These are phyloP conservation scores for Echria macrotheca DNA, from an alignment of 495 filamentous ascomycete species.

Conservation along the genomic window DNA sequence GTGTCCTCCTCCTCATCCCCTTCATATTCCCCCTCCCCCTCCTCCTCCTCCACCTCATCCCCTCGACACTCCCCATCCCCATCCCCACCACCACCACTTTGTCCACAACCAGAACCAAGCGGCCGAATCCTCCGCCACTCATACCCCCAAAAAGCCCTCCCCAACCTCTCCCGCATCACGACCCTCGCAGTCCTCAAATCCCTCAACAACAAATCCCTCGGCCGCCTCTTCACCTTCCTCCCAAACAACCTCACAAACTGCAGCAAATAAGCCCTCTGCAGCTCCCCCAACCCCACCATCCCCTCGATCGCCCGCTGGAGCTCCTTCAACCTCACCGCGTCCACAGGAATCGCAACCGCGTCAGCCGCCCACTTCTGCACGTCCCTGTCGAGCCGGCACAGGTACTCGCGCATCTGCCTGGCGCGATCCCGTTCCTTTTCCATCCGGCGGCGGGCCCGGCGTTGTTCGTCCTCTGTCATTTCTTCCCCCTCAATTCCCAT, in stretches of 20 bases:
- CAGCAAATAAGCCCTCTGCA: conserved; percentile 12
- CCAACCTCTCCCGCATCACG: conserved; percentile 73
- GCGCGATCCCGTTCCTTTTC: no score
- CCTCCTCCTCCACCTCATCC: no score
- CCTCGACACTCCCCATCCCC: no score
- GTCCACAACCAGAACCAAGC: not conserved
- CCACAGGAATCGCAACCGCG: conserved; percentile 39
- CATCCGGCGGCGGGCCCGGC: no score
- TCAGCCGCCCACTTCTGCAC: conserved; percentile 36
- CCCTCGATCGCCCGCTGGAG: conserved; percentile 43
- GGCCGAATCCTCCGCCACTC: conserved; percentile 56
- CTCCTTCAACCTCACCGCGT: conserved; percentile 36
- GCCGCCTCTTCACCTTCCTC: conserved; percentile 45
- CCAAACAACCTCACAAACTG: conserved; percentile 19
- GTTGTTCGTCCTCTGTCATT: not conserved
- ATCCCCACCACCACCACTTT: not conserved
- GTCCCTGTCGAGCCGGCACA: conserved; percentile 31
- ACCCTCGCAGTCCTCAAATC: conserved; percentile 58
- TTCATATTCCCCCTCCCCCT: no score
- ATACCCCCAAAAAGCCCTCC: conserved; percentile 83
- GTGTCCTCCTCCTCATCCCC: not conserved
- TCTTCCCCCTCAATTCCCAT: no score
- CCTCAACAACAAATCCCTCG: conserved; percentile 72
- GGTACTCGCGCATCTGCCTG: no score
- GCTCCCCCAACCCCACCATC: conserved; percentile 14